Conservation (phyloP, 495 filamentous ascomycete genomes). For the Coniosporium apollinis region DNA sequence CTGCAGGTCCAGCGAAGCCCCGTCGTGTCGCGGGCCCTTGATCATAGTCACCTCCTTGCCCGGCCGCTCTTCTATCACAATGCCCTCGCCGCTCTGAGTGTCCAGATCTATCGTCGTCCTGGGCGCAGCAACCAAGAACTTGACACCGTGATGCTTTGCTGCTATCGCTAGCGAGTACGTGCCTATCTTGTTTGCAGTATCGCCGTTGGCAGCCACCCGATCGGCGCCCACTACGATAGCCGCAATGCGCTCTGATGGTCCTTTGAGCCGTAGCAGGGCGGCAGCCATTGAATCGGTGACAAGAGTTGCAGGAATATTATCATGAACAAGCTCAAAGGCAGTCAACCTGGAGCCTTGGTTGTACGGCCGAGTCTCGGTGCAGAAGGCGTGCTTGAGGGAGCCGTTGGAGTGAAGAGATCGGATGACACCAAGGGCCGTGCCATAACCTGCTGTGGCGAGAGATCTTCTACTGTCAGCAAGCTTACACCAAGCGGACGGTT, state of each 20-base stretch:
- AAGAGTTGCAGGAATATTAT: constrained; percentile 79
- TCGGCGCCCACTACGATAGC: constrained; percentile 91
- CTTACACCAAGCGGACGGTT: neutral
- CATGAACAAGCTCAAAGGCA: constrained; percentile 87
- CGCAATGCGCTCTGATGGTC: constrained; percentile 40
- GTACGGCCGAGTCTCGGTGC: constrained; percentile 93
- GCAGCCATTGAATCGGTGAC: constrained; percentile 96
- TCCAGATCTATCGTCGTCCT: constrained; percentile 82
- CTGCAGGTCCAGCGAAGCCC: constrained; percentile 28
- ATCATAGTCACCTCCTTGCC: constrained; percentile 64
- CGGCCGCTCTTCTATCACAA: constrained; percentile 77
- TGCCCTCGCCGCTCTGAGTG: constrained; percentile 56
- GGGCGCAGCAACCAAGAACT: constrained; percentile 89
- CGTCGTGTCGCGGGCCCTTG: constrained; percentile 42
- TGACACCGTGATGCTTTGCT: constrained; percentile 71
- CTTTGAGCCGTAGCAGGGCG: constrained; percentile 48
- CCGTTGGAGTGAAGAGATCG: constrained; percentile 54
- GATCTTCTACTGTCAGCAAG: constrained; percentile 36
- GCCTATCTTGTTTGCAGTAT: constrained; percentile 97
- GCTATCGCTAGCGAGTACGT: constrained; percentile 85
- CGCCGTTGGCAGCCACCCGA: constrained; percentile 86
- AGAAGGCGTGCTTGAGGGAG: constrained; percentile 64
- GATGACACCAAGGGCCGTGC: constrained; percentile 87
- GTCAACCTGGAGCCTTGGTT: constrained; percentile 94
- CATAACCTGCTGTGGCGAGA: constrained; percentile 89